A percentile compares a stretch with the other conserved stretches of the same genome.
phyloP scores from a whole-genome alignment of 2,329 filamentous ascomycete genomes.

The Paradendryphiella salina region DNA sequence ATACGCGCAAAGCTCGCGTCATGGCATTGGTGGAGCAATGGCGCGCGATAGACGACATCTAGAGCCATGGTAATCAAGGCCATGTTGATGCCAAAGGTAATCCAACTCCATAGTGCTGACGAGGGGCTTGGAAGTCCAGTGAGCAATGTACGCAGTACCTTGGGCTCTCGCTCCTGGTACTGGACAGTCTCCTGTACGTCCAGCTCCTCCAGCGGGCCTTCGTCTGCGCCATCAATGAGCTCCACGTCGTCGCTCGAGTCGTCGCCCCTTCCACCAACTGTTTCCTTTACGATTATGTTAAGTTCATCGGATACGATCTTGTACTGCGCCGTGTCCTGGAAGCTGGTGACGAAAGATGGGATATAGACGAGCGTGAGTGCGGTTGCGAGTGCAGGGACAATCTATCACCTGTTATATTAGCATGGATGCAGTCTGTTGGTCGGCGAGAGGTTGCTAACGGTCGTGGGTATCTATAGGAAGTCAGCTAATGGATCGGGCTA shows the following conservation, averaged over 20 bases:
- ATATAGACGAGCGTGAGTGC: slow-evolving; percentile 68
- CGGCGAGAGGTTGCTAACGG: slow-evolving; percentile 24
- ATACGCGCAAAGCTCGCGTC: slow-evolving; percentile 84
- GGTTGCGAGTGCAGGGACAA: slow-evolving; percentile 56
- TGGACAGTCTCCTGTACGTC: slow-evolving; percentile 66
- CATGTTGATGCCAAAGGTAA: slow-evolving; percentile 74
- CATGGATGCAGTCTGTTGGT: background rate
- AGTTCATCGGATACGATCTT: slow-evolving; percentile 63
- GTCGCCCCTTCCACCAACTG: slow-evolving; percentile 41
- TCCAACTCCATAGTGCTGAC: slow-evolving; percentile 66
- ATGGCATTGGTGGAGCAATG: slow-evolving; percentile 68
- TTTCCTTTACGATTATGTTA: slow-evolving; percentile 53
- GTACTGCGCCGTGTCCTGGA: slow-evolving; percentile 60
- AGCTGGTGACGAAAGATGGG: slow-evolving; percentile 64
- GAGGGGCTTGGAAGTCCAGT: slow-evolving; percentile 74
- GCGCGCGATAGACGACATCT: slow-evolving; percentile 77
- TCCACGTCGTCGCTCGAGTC: slow-evolving; percentile 39
- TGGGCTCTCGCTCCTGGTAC: slow-evolving; percentile 60
- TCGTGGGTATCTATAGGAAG: slow-evolving; percentile 35
- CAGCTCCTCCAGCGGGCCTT: slow-evolving; percentile 51
- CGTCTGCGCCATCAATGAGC: slow-evolving; percentile 48
- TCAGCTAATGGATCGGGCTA: slow-evolving; percentile 12
- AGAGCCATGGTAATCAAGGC: slow-evolving; percentile 68
- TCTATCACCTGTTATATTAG: slow-evolving; percentile 25
- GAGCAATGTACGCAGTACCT: slow-evolving; percentile 67